Evolutionary conservation across 1,284 basidiomycete genomes (phyloP).

Genomic region (Schizophyllum amplum): DNA sequence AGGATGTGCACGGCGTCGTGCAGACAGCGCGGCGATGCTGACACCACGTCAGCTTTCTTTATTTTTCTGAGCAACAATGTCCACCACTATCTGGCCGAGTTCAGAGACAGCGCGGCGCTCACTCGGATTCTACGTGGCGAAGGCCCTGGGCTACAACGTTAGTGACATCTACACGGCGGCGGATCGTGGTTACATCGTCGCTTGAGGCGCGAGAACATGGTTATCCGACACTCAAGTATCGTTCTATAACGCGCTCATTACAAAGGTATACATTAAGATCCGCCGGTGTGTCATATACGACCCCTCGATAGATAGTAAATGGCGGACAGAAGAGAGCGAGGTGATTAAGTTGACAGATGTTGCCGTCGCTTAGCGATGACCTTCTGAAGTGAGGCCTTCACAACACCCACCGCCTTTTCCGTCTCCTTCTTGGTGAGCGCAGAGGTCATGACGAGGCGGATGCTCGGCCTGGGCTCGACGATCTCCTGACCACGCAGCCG

Average conservation of each 20-base stretch:
- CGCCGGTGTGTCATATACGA: not conserved
- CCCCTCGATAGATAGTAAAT: too few relatives aligned
- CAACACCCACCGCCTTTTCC: slow-evolving; percentile 75
- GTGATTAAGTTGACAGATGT: not conserved
- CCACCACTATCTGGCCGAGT: too few relatives aligned
- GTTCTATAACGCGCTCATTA: not conserved
- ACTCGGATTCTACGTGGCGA: too few relatives aligned
- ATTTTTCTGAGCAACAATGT: too few relatives aligned
- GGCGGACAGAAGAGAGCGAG: not conserved
- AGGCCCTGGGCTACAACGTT: too few relatives aligned
- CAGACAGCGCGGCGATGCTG: too few relatives aligned
- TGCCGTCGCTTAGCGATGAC: slow-evolving; percentile 24
- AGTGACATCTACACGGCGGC: too few relatives aligned
- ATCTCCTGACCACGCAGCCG: slow-evolving; percentile 77
- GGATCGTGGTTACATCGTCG: too few relatives aligned
- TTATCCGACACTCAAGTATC: not conserved
- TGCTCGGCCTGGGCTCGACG: slow-evolving; percentile 77
- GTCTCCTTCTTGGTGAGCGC: slow-evolving; percentile 84
- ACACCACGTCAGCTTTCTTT: too few relatives aligned
- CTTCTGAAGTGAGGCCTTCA: slow-evolving; percentile 74
- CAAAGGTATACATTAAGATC: not conserved
- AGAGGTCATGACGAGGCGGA: slow-evolving; percentile 75
- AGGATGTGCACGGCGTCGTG: too few relatives aligned
- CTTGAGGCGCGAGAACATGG: too few relatives aligned
- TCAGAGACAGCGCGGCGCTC: too few relatives aligned